Conservation (phyloP, 768 basidiomycete species). For the Russula olivacea region DNA sequence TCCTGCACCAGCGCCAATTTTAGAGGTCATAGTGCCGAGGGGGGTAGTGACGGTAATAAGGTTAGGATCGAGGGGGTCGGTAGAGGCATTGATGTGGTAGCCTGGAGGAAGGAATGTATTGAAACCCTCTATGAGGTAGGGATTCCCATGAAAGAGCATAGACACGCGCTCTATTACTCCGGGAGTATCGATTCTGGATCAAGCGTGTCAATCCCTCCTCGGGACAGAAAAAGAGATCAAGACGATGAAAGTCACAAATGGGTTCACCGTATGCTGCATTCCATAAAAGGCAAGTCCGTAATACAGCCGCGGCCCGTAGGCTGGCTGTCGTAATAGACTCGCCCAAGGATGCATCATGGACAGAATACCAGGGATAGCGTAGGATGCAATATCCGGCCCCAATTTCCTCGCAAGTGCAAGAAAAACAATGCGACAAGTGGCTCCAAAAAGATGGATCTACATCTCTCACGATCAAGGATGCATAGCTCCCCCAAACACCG, state of each 20-base stretch:
- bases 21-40: conserved; percentile 63
- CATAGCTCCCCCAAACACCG: background rate
- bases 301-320: conserved; percentile 6
- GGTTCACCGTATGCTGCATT: background rate
- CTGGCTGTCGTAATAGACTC: background rate
- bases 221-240: conserved; percentile 21
- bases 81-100: conserved; percentile 85
- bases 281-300: conserved; percentile 15
- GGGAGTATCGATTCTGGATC: conserved; percentile 85
- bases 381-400: background rate
- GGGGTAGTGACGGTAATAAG: conserved; percentile 81
- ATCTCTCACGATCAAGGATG: background rate
- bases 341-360: background rate
- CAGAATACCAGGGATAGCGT: background rate
- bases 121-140: conserved; percentile 89
- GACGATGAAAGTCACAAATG: conserved; percentile 5
- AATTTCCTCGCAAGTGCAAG: background rate
- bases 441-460: background rate
- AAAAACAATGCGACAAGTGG: background rate
- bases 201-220: conserved; percentile 20
- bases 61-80: conserved; percentile 62
- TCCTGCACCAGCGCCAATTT: conserved; percentile 39
- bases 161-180: conserved; percentile 96
- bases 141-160: conserved; percentile 85
- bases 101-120: conserved; percentile 95